These are phyloP conservation scores for Salix arbutifolia DNA, from an alignment of 345 rosid species.

Conservation along the genomic window DNA sequence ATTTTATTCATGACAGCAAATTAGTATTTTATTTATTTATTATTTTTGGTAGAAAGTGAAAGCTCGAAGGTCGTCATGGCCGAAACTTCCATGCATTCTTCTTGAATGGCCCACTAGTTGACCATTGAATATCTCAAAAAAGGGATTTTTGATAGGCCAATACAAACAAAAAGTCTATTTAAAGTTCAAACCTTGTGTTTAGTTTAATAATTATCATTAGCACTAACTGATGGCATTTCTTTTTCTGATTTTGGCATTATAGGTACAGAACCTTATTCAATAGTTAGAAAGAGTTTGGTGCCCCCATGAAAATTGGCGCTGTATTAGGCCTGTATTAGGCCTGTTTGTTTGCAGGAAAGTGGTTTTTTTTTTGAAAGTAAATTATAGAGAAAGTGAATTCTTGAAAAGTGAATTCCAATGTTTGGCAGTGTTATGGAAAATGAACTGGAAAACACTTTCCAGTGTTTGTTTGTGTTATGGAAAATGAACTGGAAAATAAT, in stretches of 20 bases:
- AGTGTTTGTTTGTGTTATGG: no score
- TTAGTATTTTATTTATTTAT: neutral
- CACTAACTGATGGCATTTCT: no score
- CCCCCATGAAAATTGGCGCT: neutral
- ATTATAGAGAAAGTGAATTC: no score
- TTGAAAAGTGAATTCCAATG: no score
- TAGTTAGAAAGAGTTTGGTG: neutral
- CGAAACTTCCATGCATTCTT: constrained; percentile 33
- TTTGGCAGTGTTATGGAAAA: no score
- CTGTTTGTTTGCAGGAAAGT: no score
- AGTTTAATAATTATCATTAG: no score
- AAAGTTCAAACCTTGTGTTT: neutral
- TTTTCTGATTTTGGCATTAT: neutral
- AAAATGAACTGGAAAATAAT: no score
- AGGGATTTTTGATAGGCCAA: constrained; percentile 6
- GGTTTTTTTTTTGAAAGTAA: no score
- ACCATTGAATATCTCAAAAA: neutral
- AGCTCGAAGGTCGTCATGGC: neutral
- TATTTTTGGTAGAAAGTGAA: neutral
- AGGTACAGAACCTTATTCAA: neutral
- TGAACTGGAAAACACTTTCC: no score
- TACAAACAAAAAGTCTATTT: constrained; percentile 9
- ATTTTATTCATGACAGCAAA: neutral
- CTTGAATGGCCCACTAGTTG: constrained; percentile 24
- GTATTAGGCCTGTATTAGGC: no score